These are phyloP conservation scores for Mallotus repandus DNA, from an alignment of 441 rosid genomes.

Conservation along the genomic window DNA sequence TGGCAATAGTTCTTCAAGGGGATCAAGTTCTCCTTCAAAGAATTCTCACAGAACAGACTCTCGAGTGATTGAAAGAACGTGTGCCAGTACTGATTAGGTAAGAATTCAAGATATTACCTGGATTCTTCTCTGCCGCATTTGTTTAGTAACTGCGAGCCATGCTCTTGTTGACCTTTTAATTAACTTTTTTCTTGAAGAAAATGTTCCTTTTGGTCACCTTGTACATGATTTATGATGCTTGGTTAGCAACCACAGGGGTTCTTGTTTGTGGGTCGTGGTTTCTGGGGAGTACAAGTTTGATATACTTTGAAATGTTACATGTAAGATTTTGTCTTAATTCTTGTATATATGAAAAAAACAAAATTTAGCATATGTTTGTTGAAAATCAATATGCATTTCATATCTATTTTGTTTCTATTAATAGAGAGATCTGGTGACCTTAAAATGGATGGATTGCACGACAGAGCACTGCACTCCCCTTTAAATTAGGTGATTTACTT, in stretches of 20 bases:
- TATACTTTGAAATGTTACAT: constrained; percentile 13
- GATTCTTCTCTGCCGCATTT: constrained; percentile 22
- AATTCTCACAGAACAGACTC: constrained; percentile 85
- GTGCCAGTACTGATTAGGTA: constrained; percentile 80
- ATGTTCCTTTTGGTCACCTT: constrained; percentile 26
- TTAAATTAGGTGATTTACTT: too few species aligned
- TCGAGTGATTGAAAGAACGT: constrained; percentile 84
- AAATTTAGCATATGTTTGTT: constrained; percentile 18
- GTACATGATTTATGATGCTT: constrained; percentile 54
- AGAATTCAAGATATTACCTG: constrained; percentile 6
- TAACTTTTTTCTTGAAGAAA: not conserved
- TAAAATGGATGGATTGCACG: too few species aligned
- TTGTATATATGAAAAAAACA: constrained; percentile 22
- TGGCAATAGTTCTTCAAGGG: constrained; percentile 80
- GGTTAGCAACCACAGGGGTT: constrained; percentile 27
- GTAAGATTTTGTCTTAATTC: constrained; percentile 16
- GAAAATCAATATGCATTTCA: not conserved
- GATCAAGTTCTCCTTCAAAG: constrained; percentile 92
- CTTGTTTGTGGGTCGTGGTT: constrained; percentile 27
- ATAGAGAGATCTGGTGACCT: too few species aligned
- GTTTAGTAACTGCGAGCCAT: constrained; percentile 23
- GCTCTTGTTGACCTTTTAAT: constrained; percentile 22
- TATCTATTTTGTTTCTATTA: too few species aligned
- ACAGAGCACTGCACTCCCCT: too few species aligned
- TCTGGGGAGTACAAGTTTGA: constrained; percentile 25